phyloP scores from a whole-genome alignment of 2,329 filamentous ascomycete species.

The Alternaria sp. region DNA sequence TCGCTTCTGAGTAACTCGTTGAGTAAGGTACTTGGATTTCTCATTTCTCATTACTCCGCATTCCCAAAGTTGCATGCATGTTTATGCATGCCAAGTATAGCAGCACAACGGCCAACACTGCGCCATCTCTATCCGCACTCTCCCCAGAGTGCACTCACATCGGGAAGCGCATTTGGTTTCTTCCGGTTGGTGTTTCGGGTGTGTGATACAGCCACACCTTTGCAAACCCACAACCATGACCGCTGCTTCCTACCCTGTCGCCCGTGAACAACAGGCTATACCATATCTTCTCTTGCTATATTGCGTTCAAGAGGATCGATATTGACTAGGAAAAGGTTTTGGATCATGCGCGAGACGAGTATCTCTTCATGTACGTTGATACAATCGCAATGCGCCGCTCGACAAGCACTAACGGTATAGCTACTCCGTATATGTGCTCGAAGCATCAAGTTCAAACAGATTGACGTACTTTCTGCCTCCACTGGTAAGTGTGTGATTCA shows the following conservation, averaged over 20 bases:
- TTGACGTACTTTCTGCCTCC: slow-evolving; percentile 60
- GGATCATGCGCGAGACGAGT: slow-evolving; percentile 74
- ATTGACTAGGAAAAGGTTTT: slow-evolving; percentile 59
- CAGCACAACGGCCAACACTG: slow-evolving; percentile 28
- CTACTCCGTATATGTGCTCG: slow-evolving; percentile 64
- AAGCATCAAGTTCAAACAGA: slow-evolving; percentile 59
- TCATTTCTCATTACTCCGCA: slow-evolving; percentile 24
- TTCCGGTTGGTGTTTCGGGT: slow-evolving; percentile 1
- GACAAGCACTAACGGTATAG: slow-evolving; percentile 64
- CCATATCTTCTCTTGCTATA: background rate
- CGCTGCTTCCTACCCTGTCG: slow-evolving; percentile 1
- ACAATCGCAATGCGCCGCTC: slow-evolving; percentile 15
- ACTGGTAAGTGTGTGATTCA: slow-evolving; percentile 50
- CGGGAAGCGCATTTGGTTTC: slow-evolving; percentile 3
- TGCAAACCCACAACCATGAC: slow-evolving; percentile 3
- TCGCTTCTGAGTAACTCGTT: slow-evolving; percentile 82
- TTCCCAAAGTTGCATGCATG: slow-evolving; percentile 18
- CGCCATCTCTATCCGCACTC: slow-evolving; percentile 28
- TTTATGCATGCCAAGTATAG: slow-evolving; percentile 27
- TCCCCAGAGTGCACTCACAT: background rate
- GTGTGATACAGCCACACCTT: slow-evolving; percentile 14
- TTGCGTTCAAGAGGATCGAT: slow-evolving; percentile 43
- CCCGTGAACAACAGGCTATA: background rate
- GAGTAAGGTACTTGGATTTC: slow-evolving; percentile 57
- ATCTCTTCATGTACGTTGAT: slow-evolving; percentile 73